Evolutionary conservation across 2,329 filamentous ascomycete species (phyloP).

Genomic region (Lachnellula willkommii): DNA sequence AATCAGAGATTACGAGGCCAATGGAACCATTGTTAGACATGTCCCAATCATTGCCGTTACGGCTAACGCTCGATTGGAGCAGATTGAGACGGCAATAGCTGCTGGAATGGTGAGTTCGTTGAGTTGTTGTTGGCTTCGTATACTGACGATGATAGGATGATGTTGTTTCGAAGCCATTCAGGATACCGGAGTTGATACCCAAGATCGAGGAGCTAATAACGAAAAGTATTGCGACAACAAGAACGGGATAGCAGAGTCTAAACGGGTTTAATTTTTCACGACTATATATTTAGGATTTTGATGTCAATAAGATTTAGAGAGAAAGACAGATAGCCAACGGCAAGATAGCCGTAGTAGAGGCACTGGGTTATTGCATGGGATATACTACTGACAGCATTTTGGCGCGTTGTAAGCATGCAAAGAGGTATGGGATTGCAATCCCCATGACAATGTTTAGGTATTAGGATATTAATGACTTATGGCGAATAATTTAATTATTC

Average conservation of each 20-base stretch:
- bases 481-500: too few species aligned
- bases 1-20: slow-evolving; percentile 62
- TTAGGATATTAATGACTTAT: too few species aligned
- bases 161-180: slow-evolving; percentile 75
- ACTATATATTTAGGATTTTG: too few species aligned
- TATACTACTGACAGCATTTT: neutral
- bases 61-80: slow-evolving; percentile 70
- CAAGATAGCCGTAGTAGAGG: neutral
- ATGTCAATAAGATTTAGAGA: neutral
- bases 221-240: slow-evolving; percentile 6
- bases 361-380: neutral
- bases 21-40: slow-evolving; percentile 56
- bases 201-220: slow-evolving; percentile 52
- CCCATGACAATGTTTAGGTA: too few species aligned
- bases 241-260: neutral
- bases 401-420: too few species aligned
- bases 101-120: slow-evolving; percentile 61
- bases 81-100: slow-evolving; percentile 64
- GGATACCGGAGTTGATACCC: slow-evolving; percentile 63
- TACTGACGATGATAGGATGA: slow-evolving; percentile 50
- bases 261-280: neutral
- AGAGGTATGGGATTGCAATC: too few species aligned
- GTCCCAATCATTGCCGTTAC: slow-evolving; percentile 82
- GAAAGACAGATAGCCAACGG: neutral
- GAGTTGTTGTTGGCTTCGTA: neutral